Conservation (phyloP, 805 yeast species). For the Yarrowia alimentaria region DNA sequence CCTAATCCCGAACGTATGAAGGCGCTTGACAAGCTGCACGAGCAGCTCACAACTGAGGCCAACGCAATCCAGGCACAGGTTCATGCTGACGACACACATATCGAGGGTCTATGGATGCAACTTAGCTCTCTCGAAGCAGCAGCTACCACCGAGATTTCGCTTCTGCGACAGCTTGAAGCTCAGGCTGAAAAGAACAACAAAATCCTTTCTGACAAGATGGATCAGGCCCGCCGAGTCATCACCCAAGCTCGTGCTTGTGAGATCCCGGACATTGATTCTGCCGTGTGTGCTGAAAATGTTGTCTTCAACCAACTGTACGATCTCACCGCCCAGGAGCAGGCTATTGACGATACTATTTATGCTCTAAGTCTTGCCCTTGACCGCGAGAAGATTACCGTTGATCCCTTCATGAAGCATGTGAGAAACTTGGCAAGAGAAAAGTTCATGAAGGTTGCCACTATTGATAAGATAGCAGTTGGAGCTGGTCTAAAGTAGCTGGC, state of each 20-base stretch:
- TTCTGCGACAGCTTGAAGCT: slow-evolving; percentile 35
- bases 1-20: slow-evolving; percentile 43
- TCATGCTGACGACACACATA: slow-evolving; percentile 34
- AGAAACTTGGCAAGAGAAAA: slow-evolving; percentile 64
- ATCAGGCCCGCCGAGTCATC: slow-evolving; percentile 38
- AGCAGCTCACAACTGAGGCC: slow-evolving; percentile 34
- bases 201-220: slow-evolving; percentile 38
- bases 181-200: slow-evolving; percentile 38
- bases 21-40: slow-evolving; percentile 34
- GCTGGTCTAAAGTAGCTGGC: slow-evolving; percentile 29
- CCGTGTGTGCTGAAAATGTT: slow-evolving; percentile 51
- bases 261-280: slow-evolving; percentile 45
- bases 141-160: slow-evolving; percentile 40
- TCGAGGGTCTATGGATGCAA: slow-evolving; percentile 42
- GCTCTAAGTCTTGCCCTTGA: slow-evolving; percentile 58
- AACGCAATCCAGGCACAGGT: slow-evolving; percentile 35
- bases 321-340: slow-evolving; percentile 61
- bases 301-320: slow-evolving; percentile 62
- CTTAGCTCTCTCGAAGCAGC: slow-evolving; percentile 41
- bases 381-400: slow-evolving; percentile 46
- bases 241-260: slow-evolving; percentile 39
- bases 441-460: slow-evolving; percentile 52
- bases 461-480: slow-evolving; percentile 41
- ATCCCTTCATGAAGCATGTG: slow-evolving; percentile 47
- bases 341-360: slow-evolving; percentile 66